Conservation (phyloP, 2,329 filamentous ascomycete species). For the Berkeleyomyces rouxiae region DNA sequence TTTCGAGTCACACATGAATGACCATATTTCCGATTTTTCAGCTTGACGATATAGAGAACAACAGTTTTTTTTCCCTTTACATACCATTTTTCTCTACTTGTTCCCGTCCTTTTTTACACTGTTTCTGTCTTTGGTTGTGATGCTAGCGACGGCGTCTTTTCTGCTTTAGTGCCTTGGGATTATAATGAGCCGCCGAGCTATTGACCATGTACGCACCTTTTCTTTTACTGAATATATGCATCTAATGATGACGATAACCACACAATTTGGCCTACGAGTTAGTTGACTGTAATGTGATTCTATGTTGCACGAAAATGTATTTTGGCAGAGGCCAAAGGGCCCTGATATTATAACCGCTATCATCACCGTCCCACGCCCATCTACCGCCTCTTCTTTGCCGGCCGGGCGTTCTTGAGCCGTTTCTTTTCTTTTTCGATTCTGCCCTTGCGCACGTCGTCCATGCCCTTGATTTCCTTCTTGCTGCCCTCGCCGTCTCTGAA, state of each 20-base stretch:
- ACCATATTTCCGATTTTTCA: too few species aligned
- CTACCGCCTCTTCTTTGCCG: slow-evolving; percentile 41
- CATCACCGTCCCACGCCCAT: not conserved
- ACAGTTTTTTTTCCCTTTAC: not conserved
- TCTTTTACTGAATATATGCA: slow-evolving; percentile 7
- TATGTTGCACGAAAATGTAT: not conserved
- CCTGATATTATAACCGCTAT: not conserved
- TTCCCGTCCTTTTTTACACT: not conserved
- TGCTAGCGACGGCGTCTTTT: slow-evolving; percentile 3
- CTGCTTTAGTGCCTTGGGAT: not conserved
- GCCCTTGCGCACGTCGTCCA: slow-evolving; percentile 71
- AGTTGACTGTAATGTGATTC: not conserved
- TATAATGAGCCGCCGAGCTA: not conserved
- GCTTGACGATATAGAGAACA: too few species aligned
- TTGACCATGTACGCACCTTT: slow-evolving; percentile 8
- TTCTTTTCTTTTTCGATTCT: slow-evolving; percentile 60
- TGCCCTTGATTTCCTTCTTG: slow-evolving; percentile 61
- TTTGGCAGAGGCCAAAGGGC: not conserved
- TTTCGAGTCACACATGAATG: too few species aligned
- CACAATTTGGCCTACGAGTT: not conserved
- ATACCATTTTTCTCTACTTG: not conserved
- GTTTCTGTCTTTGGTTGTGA: not conserved
- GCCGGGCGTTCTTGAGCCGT: slow-evolving; percentile 77
- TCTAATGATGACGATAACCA: not conserved
- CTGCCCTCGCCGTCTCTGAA: slow-evolving; percentile 60